Evolutionary conservation across 1,284 basidiomycete species (phyloP).

Genomic region (Tylopilus sp.): DNA sequence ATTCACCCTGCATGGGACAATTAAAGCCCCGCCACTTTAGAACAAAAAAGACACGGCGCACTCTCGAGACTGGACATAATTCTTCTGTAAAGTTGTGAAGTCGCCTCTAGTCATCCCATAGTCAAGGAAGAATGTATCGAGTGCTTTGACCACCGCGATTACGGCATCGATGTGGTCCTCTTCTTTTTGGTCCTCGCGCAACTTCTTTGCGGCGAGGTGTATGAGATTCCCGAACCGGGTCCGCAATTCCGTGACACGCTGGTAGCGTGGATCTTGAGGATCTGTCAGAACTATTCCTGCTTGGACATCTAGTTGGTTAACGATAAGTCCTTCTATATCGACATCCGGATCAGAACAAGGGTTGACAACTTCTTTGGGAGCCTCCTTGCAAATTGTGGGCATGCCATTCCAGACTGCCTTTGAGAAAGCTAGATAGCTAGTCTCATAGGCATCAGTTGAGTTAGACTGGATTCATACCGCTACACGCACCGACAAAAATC

Average conservation of each 20-base stretch:
- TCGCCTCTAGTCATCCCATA: slow-evolving; percentile 65
- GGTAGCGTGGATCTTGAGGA: slow-evolving; percentile 74
- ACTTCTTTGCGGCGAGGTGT: slow-evolving; percentile 66
- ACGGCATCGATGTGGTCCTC: slow-evolving; percentile 96
- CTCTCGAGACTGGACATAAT: slow-evolving; percentile 68
- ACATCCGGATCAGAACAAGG: slow-evolving; percentile 58
- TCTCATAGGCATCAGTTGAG: slow-evolving; percentile 4
- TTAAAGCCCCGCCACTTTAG: background rate
- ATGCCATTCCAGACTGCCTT: slow-evolving; percentile 74
- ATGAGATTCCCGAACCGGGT: slow-evolving; percentile 70
- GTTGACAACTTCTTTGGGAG: slow-evolving; percentile 53
- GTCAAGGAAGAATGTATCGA: slow-evolving; percentile 74
- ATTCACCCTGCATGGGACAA: slow-evolving; percentile 47
- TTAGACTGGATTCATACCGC: background rate
- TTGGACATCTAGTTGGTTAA: slow-evolving; percentile 60
- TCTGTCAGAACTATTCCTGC: slow-evolving; percentile 80
- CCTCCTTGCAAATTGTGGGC: slow-evolving; percentile 64
- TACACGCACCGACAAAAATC: slow-evolving; percentile 84
- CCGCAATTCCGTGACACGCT: slow-evolving; percentile 61
- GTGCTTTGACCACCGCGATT: slow-evolving; percentile 63
- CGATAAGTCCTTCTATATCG: slow-evolving; percentile 65
- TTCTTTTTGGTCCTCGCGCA: slow-evolving; percentile 54
- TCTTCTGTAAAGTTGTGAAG: slow-evolving; percentile 66
- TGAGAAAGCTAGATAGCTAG: slow-evolving; percentile 62
- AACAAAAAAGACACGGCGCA: slow-evolving; percentile 37